phyloP scores from a whole-genome alignment of 2,329 filamentous ascomycete species.

The Aspergillus brasiliensis region DNA sequence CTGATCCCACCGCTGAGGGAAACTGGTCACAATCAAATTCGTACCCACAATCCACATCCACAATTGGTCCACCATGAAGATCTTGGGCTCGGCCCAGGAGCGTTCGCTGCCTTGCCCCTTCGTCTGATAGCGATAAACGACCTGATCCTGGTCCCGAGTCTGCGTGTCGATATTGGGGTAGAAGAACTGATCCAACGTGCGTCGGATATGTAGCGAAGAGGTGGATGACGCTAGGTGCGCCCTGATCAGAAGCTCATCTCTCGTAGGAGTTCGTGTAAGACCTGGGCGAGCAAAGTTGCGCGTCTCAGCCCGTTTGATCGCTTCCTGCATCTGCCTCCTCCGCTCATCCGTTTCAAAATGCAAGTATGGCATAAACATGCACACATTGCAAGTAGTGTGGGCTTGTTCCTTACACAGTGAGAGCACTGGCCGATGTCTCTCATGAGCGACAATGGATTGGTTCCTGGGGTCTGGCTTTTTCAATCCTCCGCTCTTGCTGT shows the following conservation, averaged over 20 bases:
- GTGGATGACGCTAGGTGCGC: conserved; percentile 41
- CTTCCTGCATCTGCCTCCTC: conserved; percentile 59
- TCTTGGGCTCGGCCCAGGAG: conserved; percentile 53
- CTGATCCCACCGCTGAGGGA: conserved; percentile 50
- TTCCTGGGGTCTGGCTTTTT: conserved; percentile 29
- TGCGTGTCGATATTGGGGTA: conserved; percentile 64
- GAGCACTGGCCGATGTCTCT: conserved; percentile 35
- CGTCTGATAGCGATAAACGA: conserved; percentile 63
- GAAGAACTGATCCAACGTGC: conserved; percentile 67
- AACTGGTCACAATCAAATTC: conserved; percentile 58
- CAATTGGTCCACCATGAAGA: conserved; percentile 70
- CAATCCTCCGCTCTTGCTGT: conserved; percentile 27
- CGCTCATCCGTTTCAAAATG: conserved; percentile 64
- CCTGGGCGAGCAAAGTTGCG: conserved; percentile 23
- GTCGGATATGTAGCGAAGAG: conserved; percentile 55
- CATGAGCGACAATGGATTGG: conserved; percentile 39
- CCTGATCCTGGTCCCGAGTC: conserved; percentile 63
- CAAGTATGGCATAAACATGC: conserved; percentile 63
- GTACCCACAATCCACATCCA: conserved; percentile 65
- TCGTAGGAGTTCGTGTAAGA: conserved; percentile 34
- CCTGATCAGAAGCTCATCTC: conserved; percentile 39
- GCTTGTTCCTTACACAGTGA: conserved; percentile 39
- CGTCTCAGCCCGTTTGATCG: conserved; percentile 47
- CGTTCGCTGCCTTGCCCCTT: conserved; percentile 35
- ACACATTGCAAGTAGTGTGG: conserved; percentile 29